A percentile compares a stretch with the other conserved stretches of the same genome.
phyloP scores from a whole-genome alignment of 2,329 filamentous ascomycete species.

The Colletotrichum melonis region DNA sequence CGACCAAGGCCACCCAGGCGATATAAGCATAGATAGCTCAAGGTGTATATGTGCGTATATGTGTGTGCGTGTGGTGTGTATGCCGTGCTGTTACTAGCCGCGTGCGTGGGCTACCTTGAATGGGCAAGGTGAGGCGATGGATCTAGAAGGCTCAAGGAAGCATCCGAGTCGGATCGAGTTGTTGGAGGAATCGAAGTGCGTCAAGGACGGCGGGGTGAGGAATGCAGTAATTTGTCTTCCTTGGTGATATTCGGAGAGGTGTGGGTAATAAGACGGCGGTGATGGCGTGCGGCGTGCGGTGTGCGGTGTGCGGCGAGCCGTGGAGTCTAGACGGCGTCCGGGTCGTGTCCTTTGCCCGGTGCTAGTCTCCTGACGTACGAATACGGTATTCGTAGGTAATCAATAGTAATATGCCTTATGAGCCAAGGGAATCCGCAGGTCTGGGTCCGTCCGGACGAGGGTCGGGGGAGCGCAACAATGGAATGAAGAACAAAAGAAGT shows the following conservation, averaged over 20 bases:
- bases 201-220: not conserved
- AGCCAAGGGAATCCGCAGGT: not conserved
- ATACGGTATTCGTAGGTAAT: too few relatives aligned
- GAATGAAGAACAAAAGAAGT: not conserved
- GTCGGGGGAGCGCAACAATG: not conserved
- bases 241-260: not conserved
- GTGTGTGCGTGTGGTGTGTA: not conserved
- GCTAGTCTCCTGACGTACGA: not conserved
- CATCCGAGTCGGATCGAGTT: not conserved
- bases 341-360: not conserved
- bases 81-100: not conserved
- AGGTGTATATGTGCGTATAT: not conserved
- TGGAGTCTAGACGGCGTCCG: not conserved
- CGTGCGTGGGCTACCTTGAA: not conserved
- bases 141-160: not conserved
- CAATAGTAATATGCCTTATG: not conserved
- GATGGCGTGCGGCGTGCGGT: not conserved
- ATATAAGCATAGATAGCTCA: not conserved
- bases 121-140: not conserved
- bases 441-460: not conserved
- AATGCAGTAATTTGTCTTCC: not conserved
- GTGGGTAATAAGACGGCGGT: slow-evolving; percentile 4
- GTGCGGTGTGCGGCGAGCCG: not conserved
- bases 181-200: not conserved
- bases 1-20: slow-evolving; percentile 3